These are phyloP conservation scores for Cerioporus squamosus DNA, from an alignment of 1,284 basidiomycete genomes.

Conservation along the genomic window DNA sequence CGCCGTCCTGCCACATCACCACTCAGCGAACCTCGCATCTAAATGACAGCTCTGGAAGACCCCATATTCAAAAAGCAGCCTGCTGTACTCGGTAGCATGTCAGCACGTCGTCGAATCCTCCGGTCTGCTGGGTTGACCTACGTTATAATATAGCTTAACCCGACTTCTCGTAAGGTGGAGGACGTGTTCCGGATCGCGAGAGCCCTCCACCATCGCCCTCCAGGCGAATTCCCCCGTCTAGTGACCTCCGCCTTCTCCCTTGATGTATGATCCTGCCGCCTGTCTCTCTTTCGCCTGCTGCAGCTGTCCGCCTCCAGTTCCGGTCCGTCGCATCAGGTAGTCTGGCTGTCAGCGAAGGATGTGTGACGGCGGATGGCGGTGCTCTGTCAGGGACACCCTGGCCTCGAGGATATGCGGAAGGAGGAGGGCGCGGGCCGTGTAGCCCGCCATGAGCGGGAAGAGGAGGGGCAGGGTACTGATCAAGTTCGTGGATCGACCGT, in stretches of 20 bases:
- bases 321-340: too few species aligned
- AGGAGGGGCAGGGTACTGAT: neutral
- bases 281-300: neutral
- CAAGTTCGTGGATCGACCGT: neutral
- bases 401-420: neutral
- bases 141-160: too few species aligned
- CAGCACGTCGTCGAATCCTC: too few species aligned
- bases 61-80: too few species aligned
- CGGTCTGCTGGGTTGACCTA: too few species aligned
- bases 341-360: neutral
- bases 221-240: neutral
- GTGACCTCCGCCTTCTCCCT: neutral
- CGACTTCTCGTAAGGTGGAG: neutral
- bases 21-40: too few species aligned
- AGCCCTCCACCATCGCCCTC: neutral
- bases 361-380: neutral
- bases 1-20: too few species aligned
- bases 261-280: neutral
- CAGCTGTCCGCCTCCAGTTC: neutral
- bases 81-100: too few species aligned
- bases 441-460: neutral
- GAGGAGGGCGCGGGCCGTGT: neutral
- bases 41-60: too few species aligned
- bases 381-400: too few species aligned
- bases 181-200: neutral